Evolutionary conservation across 163 green algal genomes (phyloP).

Genomic region (Scenedesmus sp.): DNA sequence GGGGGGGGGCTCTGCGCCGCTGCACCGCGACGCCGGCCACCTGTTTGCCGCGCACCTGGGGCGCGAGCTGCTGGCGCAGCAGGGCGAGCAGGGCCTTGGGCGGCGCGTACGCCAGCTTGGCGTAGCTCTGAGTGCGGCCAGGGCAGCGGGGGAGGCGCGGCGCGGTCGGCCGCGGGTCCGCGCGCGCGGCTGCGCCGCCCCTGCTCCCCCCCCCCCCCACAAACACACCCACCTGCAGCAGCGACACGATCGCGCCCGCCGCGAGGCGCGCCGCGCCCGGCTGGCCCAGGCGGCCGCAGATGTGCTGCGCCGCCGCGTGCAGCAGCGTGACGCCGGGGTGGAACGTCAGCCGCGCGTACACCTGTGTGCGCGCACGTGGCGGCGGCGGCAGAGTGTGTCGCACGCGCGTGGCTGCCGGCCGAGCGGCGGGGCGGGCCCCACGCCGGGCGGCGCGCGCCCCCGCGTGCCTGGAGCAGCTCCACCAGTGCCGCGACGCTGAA

Average conservation of each 20-base stretch:
- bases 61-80: conserved; percentile 28
- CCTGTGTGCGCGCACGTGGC: background rate
- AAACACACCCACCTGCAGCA: conserved; percentile 23
- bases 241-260: background rate
- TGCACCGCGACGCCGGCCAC: too few species aligned
- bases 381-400: too few species aligned
- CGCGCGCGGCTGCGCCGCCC: too few species aligned
- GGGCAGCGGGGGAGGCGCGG: too few species aligned
- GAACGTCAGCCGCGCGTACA: background rate
- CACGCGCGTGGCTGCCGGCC: too few species aligned
- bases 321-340: conserved; percentile 36
- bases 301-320: conserved; percentile 32
- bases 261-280: background rate
- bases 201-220: too few species aligned
- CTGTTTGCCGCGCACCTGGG: too few species aligned
- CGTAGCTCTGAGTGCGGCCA: background rate
- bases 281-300: conserved; percentile 4
- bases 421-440: background rate
- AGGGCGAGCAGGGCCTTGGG: conserved; percentile 32
- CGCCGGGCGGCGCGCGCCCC: too few species aligned
- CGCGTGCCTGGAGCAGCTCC: conserved; percentile 22
- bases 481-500: background rate
- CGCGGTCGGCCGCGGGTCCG: too few species aligned
- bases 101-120: conserved; percentile 31
- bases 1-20: too few species aligned